Evolutionary conservation across 2,329 filamentous ascomycete species (phyloP).

Genomic region (Zymoseptoria pseudotritici): DNA sequence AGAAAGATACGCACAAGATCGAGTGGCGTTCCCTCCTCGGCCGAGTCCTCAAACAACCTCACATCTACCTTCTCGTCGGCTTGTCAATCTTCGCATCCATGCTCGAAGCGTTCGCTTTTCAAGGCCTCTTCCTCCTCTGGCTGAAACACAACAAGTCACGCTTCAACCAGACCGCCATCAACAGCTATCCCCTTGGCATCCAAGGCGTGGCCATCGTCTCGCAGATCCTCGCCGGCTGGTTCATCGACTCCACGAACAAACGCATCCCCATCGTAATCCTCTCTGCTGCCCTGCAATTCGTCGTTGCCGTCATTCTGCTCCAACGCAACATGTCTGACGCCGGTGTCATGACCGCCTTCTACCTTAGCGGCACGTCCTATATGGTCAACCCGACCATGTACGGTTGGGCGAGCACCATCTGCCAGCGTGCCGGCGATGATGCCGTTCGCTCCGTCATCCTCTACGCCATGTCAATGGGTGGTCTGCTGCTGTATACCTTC

Average conservation of each 20-base stretch:
- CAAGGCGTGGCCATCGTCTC: conserved; percentile 51
- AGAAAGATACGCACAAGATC: not conserved
- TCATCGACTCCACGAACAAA: conserved; percentile 31
- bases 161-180: conserved; percentile 35
- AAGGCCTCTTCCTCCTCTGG: not conserved
- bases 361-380: conserved; percentile 34
- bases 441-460: conserved; percentile 35
- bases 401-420: conserved; percentile 36
- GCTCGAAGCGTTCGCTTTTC: not conserved
- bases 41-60: not conserved
- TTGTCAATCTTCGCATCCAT: not conserved
- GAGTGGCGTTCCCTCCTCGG: not conserved
- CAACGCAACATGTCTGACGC: conserved; percentile 25
- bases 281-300: not conserved
- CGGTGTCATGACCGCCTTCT: conserved; percentile 33
- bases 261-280: not conserved
- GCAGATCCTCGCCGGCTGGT: conserved; percentile 31
- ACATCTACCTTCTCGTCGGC: not conserved
- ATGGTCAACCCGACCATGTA: conserved; percentile 36
- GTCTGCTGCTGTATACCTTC: conserved; percentile 37
- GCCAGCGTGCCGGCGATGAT: conserved; percentile 35
- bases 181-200: conserved; percentile 52
- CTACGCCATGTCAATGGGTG: conserved; percentile 36
- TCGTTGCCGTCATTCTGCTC: conserved; percentile 3
- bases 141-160: not conserved